Conservation (phyloP, 345 rosid genomes). For the Eucalyptus camaldulensis region DNA sequence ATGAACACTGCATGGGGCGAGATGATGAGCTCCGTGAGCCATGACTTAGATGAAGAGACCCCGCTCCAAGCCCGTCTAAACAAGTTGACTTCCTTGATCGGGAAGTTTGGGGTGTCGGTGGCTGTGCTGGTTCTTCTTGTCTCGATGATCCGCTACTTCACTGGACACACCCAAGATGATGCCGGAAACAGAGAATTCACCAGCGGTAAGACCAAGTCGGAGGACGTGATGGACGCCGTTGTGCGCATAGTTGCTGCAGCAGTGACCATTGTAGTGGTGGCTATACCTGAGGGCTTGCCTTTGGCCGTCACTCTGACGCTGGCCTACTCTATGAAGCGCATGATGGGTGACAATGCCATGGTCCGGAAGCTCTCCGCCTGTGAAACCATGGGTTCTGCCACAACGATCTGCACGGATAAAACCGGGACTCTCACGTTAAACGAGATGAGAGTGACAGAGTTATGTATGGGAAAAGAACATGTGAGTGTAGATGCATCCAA, state of each 20-base stretch:
- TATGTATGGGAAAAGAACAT: constrained; percentile 46
- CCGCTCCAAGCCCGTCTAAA: constrained; percentile 59
- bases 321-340: constrained; percentile 74
- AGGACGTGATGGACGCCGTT: constrained; percentile 37
- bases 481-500: not conserved
- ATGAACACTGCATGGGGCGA: constrained; percentile 70
- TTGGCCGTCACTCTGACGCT: constrained; percentile 73
- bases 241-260: constrained; percentile 60
- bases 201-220: constrained; percentile 27
- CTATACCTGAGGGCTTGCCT: constrained; percentile 77
- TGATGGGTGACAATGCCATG: constrained; percentile 83
- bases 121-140: constrained; percentile 57
- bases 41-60: constrained; percentile 33
- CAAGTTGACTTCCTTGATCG: constrained; percentile 52
- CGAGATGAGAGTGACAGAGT: constrained; percentile 53
- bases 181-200: constrained; percentile 28
- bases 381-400: constrained; percentile 89
- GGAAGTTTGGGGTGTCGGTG: constrained; percentile 50
- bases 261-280: constrained; percentile 78
- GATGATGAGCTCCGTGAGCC: constrained; percentile 54
- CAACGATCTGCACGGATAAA: constrained; percentile 63
- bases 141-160: constrained; percentile 51
- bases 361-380: constrained; percentile 72
- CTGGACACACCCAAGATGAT: constrained; percentile 48
- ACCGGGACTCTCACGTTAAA: constrained; percentile 79